Percentiles rank a stretch among this genome's conserved stretches.
Conservation (phyloP, 345 rosid species). For the Citrus unshiu region DNA sequence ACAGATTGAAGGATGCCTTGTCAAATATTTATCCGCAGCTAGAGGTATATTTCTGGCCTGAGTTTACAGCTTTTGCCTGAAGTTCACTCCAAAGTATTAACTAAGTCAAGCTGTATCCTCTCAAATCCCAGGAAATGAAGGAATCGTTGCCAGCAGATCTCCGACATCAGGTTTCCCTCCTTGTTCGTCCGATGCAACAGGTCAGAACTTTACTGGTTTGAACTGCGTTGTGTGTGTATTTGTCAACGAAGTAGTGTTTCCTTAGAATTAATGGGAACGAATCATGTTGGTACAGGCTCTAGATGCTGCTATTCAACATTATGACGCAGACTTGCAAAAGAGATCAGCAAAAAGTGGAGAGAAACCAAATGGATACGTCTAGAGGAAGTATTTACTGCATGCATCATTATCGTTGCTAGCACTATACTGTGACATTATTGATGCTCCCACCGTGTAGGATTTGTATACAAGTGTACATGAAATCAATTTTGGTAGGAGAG, state of each 20-base stretch:
- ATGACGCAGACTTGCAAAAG: constrained; percentile 35
- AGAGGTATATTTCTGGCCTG: constrained; percentile 46
- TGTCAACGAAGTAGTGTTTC: not conserved
- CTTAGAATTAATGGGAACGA: not conserved
- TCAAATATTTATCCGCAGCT: constrained; percentile 75
- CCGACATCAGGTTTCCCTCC: constrained; percentile 82
- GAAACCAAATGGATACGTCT: constrained; percentile 28
- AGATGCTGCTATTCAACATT: constrained; percentile 40
- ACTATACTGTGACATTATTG: not conserved
- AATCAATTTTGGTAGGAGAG: constrained; percentile 16
- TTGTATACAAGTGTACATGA: not conserved
- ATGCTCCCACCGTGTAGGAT: not conserved
- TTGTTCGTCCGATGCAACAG: constrained; percentile 95
- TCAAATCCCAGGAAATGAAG: constrained; percentile 61
- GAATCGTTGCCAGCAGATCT: constrained; percentile 72
- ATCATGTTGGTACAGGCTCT: constrained; percentile 24
- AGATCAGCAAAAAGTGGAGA: constrained; percentile 28
- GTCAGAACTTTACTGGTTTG: constrained; percentile 31
- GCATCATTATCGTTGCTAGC: not conserved
- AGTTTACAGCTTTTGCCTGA: not conserved
- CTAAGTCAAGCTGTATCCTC: not conserved
- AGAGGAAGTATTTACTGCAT: not conserved
- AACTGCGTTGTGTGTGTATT: not conserved
- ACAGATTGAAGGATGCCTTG: constrained; percentile 84
- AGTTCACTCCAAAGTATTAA: not conserved